Conservation (phyloP, 257 asterid genomes). For the Solanum clarkiae region DNA sequence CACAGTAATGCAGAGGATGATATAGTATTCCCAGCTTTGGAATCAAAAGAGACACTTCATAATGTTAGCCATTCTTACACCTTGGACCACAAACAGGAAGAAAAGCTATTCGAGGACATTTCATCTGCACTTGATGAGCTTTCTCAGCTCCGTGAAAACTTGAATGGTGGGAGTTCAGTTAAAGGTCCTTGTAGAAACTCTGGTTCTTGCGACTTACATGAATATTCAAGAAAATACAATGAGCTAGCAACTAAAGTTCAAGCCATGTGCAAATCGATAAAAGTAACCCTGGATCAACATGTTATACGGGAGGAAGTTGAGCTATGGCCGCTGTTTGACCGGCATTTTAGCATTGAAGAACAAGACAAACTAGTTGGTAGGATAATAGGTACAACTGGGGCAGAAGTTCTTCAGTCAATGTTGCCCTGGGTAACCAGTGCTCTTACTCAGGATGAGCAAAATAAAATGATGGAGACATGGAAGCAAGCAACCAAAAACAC, state of each 20-base stretch:
- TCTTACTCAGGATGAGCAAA: slow-evolving; percentile 95
- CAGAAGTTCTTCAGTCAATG: slow-evolving; percentile 97
- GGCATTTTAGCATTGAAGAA: slow-evolving; percentile 81
- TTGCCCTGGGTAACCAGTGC: slow-evolving; percentile 98
- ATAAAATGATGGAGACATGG: slow-evolving; percentile 93
- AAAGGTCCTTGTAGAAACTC: slow-evolving; percentile 18
- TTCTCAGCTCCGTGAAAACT: slow-evolving; percentile 46
- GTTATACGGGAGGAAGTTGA: slow-evolving; percentile 91
- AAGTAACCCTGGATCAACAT: slow-evolving; percentile 94
- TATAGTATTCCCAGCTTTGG: slow-evolving; percentile 94
- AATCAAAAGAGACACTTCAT: slow-evolving; percentile 84
- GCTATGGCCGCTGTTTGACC: slow-evolving; percentile 95
- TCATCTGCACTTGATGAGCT: slow-evolving; percentile 72
- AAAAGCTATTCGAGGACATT: slow-evolving; percentile 80
- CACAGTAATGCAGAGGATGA: slow-evolving; percentile 99
- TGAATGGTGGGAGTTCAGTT: slow-evolving; percentile 29
- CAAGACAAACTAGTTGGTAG: slow-evolving; percentile 92
- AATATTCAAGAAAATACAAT: slow-evolving; percentile 41
- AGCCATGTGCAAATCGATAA: slow-evolving; percentile 94
- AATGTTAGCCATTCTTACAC: slow-evolving; percentile 97
- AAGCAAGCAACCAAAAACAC: slow-evolving; percentile 94
- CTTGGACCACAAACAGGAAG: slow-evolving; percentile 94
- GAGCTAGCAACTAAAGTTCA: slow-evolving; percentile 88
- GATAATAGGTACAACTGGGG: slow-evolving; percentile 96
- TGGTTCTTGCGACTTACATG: slow-evolving; percentile 19